Conservation (phyloP, 306 rosid species). For the Cicer arietinum region DNA sequence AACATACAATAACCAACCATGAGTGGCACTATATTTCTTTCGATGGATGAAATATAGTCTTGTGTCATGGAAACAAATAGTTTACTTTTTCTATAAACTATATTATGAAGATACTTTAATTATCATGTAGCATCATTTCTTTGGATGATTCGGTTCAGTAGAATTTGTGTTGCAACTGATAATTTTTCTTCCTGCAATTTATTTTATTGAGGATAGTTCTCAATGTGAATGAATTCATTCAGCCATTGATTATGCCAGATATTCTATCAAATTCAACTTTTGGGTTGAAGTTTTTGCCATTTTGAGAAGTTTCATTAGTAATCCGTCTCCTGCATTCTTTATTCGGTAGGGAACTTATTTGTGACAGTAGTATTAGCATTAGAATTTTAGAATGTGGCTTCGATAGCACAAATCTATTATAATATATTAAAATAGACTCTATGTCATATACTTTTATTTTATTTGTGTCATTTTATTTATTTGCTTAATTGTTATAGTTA, state of each 20-base stretch:
- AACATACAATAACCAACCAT: constrained; percentile 44
- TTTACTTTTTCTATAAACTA: background rate
- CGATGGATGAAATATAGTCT: constrained; percentile 10
- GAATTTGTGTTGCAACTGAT: constrained; percentile 26
- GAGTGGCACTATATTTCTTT: constrained; percentile 31
- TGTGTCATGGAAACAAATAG: background rate
- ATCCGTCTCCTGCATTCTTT: background rate
- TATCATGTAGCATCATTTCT: constrained; percentile 1
- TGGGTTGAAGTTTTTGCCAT: background rate
- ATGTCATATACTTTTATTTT: too few relatives aligned
- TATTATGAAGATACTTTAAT: constrained; percentile 10
- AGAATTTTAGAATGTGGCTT: too few relatives aligned
- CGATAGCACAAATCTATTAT: too few relatives aligned
- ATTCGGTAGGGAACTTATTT: too few relatives aligned
- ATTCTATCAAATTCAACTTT: background rate
- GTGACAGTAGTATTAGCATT: too few relatives aligned
- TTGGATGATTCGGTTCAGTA: constrained; percentile 28
- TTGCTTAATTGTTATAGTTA: too few relatives aligned
- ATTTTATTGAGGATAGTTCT: background rate
- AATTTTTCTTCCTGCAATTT: background rate
- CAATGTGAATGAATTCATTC: background rate
- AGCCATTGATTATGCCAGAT: background rate
- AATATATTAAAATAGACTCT: too few relatives aligned
- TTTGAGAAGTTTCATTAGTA: background rate
- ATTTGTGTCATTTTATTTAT: too few relatives aligned